phyloP scores from a whole-genome alignment of 768 basidiomycete species.

The Hygrocybe coccinea region DNA sequence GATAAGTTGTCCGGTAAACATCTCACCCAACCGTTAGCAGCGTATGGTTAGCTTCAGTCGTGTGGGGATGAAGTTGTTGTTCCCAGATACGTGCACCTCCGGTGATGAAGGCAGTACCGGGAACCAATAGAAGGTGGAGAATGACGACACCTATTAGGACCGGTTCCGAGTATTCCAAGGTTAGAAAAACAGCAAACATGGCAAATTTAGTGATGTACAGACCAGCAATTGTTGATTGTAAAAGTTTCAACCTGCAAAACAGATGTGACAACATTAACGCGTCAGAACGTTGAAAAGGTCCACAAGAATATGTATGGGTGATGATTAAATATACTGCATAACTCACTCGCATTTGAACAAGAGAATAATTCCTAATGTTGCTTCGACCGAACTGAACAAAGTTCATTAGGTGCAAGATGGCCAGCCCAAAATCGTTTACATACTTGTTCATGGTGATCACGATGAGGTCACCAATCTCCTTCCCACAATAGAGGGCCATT shows the following conservation, averaged over 20 bases:
- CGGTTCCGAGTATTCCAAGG: neutral
- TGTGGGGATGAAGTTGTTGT: slow-evolving; percentile 63
- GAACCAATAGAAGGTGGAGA: slow-evolving; percentile 68
- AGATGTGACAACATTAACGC: too few relatives aligned
- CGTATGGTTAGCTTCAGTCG: slow-evolving; percentile 63
- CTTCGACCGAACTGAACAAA: slow-evolving; percentile 56
- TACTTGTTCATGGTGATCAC: slow-evolving; percentile 64
- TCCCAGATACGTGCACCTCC: slow-evolving; percentile 65
- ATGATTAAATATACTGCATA: neutral
- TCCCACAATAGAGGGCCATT: slow-evolving; percentile 53
- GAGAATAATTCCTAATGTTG: slow-evolving; percentile 63
- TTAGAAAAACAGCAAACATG: neutral
- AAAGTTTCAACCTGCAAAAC: slow-evolving; percentile 45
- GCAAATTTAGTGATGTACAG: slow-evolving; percentile 6
- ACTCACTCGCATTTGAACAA: slow-evolving; percentile 68
- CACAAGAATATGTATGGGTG: too few relatives aligned
- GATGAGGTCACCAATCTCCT: slow-evolving; percentile 64
- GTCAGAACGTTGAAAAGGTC: too few relatives aligned
- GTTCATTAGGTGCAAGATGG: slow-evolving; percentile 1
- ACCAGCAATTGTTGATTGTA: slow-evolving; percentile 70
- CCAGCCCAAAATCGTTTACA: slow-evolving; percentile 10
- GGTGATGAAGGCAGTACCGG: slow-evolving; percentile 64
- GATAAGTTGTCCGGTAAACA: neutral
- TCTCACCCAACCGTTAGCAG: slow-evolving; percentile 60
- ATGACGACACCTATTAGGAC: slow-evolving; percentile 53